Base-by-base conservation (phyloP, 2,329 filamentous ascomycete genomes). In the Fusarium citri region DNA sequence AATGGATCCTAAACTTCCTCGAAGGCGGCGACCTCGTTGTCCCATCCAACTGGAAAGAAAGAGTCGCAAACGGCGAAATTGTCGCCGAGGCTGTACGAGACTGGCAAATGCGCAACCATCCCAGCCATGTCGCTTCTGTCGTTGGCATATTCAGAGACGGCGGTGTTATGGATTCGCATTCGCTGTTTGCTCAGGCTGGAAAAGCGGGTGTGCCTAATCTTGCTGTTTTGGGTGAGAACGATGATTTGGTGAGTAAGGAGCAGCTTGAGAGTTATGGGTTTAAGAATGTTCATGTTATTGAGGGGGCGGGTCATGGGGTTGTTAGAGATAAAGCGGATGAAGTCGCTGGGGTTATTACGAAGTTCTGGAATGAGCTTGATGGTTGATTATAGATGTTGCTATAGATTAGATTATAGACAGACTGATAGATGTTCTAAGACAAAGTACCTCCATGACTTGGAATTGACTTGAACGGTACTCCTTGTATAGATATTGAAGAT, bases 71-170 rank as follows among this genome's bases (percentile, higher is more conserved):
- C 1, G 83, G 83, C 0, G 80, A 85, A 42, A 73, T 87, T 0
- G 84, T 86, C 2, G 81, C 84, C 0, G 78, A 83, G 60, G 84
- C 83, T 0, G 71, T 87, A 3, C 74, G 78, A n/a, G 79, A 80
- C 0, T 87, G 86, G 86, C 78, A 87, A 70, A 78, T 81, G 72
- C 73, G 67, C 12, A 71, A 83, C 9, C 85, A 88, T 67, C 23
- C 66, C 3, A 85, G 85, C 0, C 84, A 87, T 64, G 22, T 66
- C 5, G 81, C 81, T 1, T 83, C 81, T 34, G 82, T 87, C 2
- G 78, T 85, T 20, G 82, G 76, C 0, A 79, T 86, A 0, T 77
- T 86, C 8, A 78, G 84, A 43, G 82, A 87, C 48, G 85, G 81
- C 0, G 81, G 80, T 1, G 78, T 83, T 2, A 68, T 81, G 55